Evolutionary conservation across 2,329 filamentous ascomycete genomes (phyloP).

Genomic region (Coleophoma eucalyptorum): DNA sequence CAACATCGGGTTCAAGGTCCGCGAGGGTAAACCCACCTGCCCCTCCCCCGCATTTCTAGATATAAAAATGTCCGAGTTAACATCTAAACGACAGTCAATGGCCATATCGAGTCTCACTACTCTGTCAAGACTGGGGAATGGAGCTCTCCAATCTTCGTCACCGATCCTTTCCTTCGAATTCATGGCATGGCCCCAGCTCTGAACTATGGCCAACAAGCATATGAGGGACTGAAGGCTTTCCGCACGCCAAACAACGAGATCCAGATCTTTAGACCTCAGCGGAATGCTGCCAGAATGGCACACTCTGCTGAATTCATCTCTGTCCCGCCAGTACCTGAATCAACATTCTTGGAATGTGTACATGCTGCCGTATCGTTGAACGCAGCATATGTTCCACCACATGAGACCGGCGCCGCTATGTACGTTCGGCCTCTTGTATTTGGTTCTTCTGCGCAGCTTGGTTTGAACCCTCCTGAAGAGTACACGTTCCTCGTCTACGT

Average conservation of each 20-base stretch:
- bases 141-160: conserved; percentile 74
- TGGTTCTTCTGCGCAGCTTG: conserved; percentile 82
- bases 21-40: conserved; percentile 63
- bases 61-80: not conserved
- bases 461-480: conserved; percentile 81
- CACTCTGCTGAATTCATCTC: conserved; percentile 81
- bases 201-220: conserved; percentile 97
- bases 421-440: conserved; percentile 90
- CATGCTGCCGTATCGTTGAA: conserved; percentile 82
- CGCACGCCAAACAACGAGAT: conserved; percentile 70
- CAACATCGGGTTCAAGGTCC: conserved; percentile 87
- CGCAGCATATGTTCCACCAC: conserved; percentile 85
- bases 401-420: conserved; percentile 84
- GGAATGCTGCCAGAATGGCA: conserved; percentile 81
- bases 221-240: conserved; percentile 98
- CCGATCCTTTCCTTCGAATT: conserved; percentile 79
- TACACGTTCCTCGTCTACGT: conserved; percentile 91
- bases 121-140: conserved; percentile 70
- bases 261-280: conserved; percentile 81
- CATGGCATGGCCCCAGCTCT: conserved; percentile 94
- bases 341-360: conserved; percentile 72
- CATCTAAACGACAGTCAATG: conserved; percentile 73
- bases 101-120: conserved; percentile 88
- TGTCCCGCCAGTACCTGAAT: conserved; percentile 74
- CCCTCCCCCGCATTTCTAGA: not conserved